Base-by-base conservation (phyloP, 2,329 filamentous ascomycete species). In the Botrytis galanthina region DNA sequence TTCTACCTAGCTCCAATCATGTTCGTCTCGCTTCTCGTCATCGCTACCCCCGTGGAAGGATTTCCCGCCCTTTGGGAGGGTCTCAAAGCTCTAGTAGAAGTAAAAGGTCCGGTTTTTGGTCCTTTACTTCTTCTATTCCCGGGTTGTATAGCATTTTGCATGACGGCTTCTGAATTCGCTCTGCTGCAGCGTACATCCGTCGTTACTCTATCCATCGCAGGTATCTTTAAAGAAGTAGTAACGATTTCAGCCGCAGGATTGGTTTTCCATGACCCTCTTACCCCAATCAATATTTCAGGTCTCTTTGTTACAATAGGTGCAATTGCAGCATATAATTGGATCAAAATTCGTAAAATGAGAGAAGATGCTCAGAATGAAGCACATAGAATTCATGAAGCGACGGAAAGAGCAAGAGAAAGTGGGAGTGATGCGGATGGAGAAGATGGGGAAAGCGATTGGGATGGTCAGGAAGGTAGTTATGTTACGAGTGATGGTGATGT, bases 151-250 rank as follows among this genome's bases (percentile, higher is more conserved):
- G 96, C 96, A 2, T 99, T 99, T 82, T 88, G 94, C 75, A 99
- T 99, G 96, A 98, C 97, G 29, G 90, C 94, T 0, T 95, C 93
- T 71, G 96, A 99, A 83, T 99, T 98, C 81, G 95, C 96, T 71
- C 88, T 99, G 75, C 88, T 99, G 77, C 92, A 98, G 85, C 93
- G 96, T 66, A 98, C 95, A 0, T 97, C 93, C 1, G 96, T 99
- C 71, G 96, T 99, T 70, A 98, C 96, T 0, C 87, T 99, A 63
- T 97, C 93, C 70, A 98, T 99, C 78, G 97, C 95, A 75, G 96
- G 96, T 75, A 98, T 99, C 75, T 98, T 99, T 87, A 99, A 99
- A 82, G 96, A 99, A 84, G 96, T 98, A 59, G 91, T 99, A 72
- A 99, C 96, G 22, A 98, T 99, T 79, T 91, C 90, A 59, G 94